Evolutionary conservation across 129 eudicot species (phyloP).

Genomic region (Flaveria brownii): DNA sequence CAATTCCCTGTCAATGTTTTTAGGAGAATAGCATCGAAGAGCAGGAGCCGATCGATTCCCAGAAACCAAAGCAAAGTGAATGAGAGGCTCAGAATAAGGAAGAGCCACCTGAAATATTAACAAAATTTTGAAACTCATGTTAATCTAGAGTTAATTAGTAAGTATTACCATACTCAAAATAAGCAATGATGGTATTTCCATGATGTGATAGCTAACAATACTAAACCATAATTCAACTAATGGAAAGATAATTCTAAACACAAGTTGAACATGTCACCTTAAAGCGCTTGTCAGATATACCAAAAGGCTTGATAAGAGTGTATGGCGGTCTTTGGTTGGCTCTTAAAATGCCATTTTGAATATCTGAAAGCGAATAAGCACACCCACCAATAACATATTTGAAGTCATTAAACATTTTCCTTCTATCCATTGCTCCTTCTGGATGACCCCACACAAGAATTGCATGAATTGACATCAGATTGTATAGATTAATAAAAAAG

Average conservation of each 20-base stretch:
- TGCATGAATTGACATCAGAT: conserved; percentile 75
- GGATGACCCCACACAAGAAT: conserved; percentile 78
- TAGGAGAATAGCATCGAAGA: conserved; percentile 73
- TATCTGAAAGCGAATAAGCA: conserved; percentile 72
- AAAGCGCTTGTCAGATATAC: conserved; percentile 49
- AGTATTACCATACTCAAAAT: background rate
- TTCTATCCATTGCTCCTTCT: conserved; percentile 64
- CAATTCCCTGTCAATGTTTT: conserved; percentile 57
- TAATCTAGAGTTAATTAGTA: background rate
- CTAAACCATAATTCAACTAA: background rate
- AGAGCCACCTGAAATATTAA: conserved; percentile 53
- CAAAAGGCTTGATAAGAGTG: conserved; percentile 58
- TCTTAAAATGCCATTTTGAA: conserved; percentile 68
- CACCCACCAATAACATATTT: conserved; percentile 77
- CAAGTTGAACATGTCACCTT: conserved; percentile 41
- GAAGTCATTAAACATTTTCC: conserved; percentile 57
- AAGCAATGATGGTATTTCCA: background rate
- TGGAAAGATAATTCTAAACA: background rate
- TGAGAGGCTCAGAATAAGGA: conserved; percentile 62
- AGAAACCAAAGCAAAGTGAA: conserved; percentile 61
- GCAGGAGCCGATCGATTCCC: conserved; percentile 73
- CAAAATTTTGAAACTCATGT: background rate
- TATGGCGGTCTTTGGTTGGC: conserved; percentile 72
- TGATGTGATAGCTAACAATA: background rate
- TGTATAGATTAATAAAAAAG: conserved; percentile 70